Base-by-base conservation (phyloP, 768 basidiomycete genomes). In the Tricholoma sp. region DNA sequence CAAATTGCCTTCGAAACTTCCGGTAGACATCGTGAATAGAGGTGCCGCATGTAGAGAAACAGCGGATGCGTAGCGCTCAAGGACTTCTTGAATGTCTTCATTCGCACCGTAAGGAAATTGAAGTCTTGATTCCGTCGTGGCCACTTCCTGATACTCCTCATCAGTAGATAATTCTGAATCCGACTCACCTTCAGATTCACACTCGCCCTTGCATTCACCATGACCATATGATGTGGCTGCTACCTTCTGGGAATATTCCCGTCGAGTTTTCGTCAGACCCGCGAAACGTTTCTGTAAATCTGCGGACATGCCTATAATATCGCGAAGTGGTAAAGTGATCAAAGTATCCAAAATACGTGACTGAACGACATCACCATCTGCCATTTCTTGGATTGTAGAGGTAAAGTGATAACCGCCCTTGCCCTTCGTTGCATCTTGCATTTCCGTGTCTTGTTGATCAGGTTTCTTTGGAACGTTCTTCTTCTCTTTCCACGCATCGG, bases 11-110 rank as follows among this genome's bases (percentile, higher is more conserved):
- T 48, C 39, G 17, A 65, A 63, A 1, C 29, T 13, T 6, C 63
- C 61, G 0, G 58, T 63, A 0, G 54, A 52, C 58, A 63, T 63
- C 1, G 61, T 59, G 32, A 57, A 61, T 0, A 60, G 55, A 0
- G 54, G 58, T 1, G 24, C n/a, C 0, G 45, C 32, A 2, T 13
- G 20, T 12, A 64, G 17, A 2, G 57, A 55, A 6, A 59, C 57
- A 0, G 50, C 61, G 12, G 32, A 55, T 0, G 56, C 34, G 42
- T 58, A 65, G 13, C 41, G 39, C 20, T 15, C 7, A n/a, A n/a
- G n/a, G 7, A 24, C 11, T 1, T 44, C 17, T 18, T 44, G 18
- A 7, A 44, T 1, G 8, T 44, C 42, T 24, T 20, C 42, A 11
- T 20, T 9, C 9, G 3, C 42, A 2, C 1, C 10, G 8, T 44